These are phyloP conservation scores for Arctium lappa DNA, from an alignment of 129 eudicot species.

Conservation along the genomic window DNA sequence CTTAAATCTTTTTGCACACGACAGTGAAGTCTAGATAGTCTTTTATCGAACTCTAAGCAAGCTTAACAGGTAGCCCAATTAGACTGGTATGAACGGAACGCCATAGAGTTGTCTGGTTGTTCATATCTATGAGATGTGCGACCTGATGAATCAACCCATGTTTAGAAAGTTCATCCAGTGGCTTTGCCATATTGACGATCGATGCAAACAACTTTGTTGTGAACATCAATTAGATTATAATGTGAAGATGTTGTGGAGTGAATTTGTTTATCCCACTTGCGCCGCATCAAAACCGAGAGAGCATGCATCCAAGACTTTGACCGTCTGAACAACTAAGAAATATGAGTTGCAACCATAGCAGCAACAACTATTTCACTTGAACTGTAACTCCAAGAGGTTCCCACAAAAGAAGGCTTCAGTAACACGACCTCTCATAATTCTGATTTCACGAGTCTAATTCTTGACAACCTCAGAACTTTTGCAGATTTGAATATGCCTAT, in stretches of 20 bases:
- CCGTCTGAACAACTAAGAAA: slow-evolving; percentile 80
- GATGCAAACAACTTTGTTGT: slow-evolving; percentile 73
- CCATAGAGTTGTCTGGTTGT: slow-evolving; percentile 55
- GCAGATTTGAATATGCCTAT: too few species aligned
- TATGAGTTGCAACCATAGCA: slow-evolving; percentile 98
- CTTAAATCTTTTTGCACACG: too few species aligned
- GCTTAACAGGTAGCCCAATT: slow-evolving; percentile 71
- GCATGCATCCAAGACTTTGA: slow-evolving; percentile 87
- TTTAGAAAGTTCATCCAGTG: slow-evolving; percentile 75
- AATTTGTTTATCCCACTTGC: slow-evolving; percentile 90
- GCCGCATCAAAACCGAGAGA: slow-evolving; percentile 63
- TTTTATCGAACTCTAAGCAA: slow-evolving; percentile 28
- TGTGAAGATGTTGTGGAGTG: slow-evolving; percentile 77
- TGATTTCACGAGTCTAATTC: too few species aligned
- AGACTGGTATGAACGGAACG: slow-evolving; percentile 67
- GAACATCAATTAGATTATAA: slow-evolving; percentile 69
- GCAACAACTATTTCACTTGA: slow-evolving; percentile 98
- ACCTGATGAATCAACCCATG: slow-evolving; percentile 81
- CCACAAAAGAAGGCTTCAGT: slow-evolving; percentile 85
- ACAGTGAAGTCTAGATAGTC: too few species aligned
- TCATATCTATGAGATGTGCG: slow-evolving; percentile 67
- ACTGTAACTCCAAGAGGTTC: slow-evolving; percentile 93
- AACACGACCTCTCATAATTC: too few species aligned
- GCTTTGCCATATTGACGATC: slow-evolving; percentile 88
- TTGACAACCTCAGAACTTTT: too few species aligned